Evolutionary conservation across 305 asterid genomes (phyloP).

Genomic region (Fraxinus floribunda): DNA sequence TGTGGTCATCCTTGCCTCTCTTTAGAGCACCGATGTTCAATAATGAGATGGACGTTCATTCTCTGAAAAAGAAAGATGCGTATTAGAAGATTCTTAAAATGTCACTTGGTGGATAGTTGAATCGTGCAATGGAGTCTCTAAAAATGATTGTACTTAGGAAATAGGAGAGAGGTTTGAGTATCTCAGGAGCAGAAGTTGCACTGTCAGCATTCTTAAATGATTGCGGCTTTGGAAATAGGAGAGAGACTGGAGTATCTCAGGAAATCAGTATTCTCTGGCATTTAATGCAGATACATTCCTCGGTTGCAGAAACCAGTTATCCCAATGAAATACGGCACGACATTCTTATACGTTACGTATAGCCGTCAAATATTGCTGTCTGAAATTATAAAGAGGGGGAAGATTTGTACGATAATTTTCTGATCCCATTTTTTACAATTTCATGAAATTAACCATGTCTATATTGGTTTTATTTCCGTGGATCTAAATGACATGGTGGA

Average conservation of each 20-base stretch:
- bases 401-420: neutral
- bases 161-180: neutral
- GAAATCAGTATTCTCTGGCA: neutral
- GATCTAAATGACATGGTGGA: slow-evolving; percentile 1
- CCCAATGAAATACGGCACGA: neutral
- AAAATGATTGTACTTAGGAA: neutral
- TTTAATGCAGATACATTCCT: neutral
- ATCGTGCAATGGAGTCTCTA: neutral
- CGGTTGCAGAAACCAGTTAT: neutral
- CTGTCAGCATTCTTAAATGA: neutral
- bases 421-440: neutral
- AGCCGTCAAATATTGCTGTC: neutral
- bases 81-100: neutral
- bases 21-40: neutral
- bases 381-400: neutral
- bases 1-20: neutral
- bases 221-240: neutral
- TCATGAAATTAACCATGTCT: neutral
- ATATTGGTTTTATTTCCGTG: neutral
- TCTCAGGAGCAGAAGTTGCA: neutral
- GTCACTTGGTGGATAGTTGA: neutral
- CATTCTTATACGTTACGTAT: neutral
- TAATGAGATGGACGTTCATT: neutral
- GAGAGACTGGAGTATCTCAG: neutral
- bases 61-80: neutral